Base-by-base conservation (phyloP, 768 basidiomycete genomes). In the Cystofilobasidium macerans region DNA sequence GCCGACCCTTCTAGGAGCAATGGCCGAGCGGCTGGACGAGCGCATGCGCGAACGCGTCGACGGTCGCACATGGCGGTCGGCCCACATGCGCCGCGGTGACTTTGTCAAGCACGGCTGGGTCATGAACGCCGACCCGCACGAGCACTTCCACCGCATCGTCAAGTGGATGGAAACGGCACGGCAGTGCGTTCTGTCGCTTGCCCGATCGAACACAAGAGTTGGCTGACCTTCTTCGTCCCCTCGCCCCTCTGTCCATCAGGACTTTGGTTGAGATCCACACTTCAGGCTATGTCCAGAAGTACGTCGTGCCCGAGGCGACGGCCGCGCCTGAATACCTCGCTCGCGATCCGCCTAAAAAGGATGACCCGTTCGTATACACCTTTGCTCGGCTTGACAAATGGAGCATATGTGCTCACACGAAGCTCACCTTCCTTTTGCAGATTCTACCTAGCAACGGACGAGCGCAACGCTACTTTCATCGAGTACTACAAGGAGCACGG, bases 371-470 rank as follows among this genome's bases (percentile, higher is more conserved):
- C 33, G 67, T 57, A 11, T 1, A n/a, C n/a, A n/a, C n/a, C n/a
- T 38, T 24, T 48, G 13, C 36, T 26, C 32, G 7, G n/a, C n/a
- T n/a, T n/a, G n/a, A n/a, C n/a, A n/a, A n/a, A n/a, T n/a, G n/a
- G n/a, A n/a, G n/a, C n/a, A n/a, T n/a, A n/a, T n/a, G n/a, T n/a
- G n/a, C n/a, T n/a, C n/a, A n/a, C n/a, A n/a, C n/a, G n/a, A n/a
- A n/a, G n/a, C 33, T n/a, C 24, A 26, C n/a, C 38, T 13, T 11
- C 22, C 36, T n/a, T 54, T 1, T 30, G 2, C 30, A 68, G 67
- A 2, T 72, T 74, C 69, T 73, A 71, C 69, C 38, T 75, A n/a
- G 74, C 73, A 2, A 75, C 74, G 13, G 80, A 81, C 63, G 81
- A 81, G 67, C 79, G 80, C 35, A 70, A 75, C 62, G 71, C 75